These are phyloP conservation scores for Mrakia frigida DNA, from an alignment of 768 basidiomycete genomes.

Conservation along the genomic window DNA sequence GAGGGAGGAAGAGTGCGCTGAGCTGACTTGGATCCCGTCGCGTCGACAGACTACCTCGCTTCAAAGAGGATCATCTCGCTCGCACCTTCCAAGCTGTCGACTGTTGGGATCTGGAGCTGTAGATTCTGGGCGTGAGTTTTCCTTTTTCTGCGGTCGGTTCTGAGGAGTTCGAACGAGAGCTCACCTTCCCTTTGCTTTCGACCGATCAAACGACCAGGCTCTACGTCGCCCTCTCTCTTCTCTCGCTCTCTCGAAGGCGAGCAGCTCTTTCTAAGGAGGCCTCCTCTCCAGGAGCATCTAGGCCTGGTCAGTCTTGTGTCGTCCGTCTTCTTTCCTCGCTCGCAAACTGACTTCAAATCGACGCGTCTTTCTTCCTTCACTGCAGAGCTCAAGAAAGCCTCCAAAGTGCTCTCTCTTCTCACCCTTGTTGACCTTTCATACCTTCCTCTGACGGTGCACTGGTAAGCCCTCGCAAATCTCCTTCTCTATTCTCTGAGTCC, in stretches of 20 bases:
- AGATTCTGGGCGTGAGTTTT: conserved; percentile 63
- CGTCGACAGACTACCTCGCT: conserved; percentile 36
- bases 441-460: conserved; percentile 77
- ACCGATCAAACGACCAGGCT: not conserved
- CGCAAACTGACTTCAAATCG: not conserved
- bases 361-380: not conserved
- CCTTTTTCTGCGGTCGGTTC: not conserved
- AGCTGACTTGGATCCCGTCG: not conserved
- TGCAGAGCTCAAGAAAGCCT: not conserved
- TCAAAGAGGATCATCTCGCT: conserved; percentile 35
- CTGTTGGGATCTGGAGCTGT: conserved; percentile 62
- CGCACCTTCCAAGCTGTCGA: conserved; percentile 12
- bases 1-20: not conserved
- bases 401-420: not conserved
- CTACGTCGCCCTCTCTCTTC: conserved; percentile 29
- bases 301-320: not conserved
- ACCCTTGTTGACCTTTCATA: conserved; percentile 66
- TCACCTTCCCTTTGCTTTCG: not conserved
- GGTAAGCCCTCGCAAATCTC: conserved; percentile 56
- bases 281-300: no score
- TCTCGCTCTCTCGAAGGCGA: conserved; percentile 4
- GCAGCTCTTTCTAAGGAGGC: not conserved
- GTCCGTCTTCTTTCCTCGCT: not conserved
- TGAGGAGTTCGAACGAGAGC: no score
- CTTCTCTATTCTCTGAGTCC: no score